Evolutionary conservation across 352 stramenopile genomes (phyloP), one percentile per base, ranked within the genome.

Genomic region (Phytophthora podocarpi): DNA sequence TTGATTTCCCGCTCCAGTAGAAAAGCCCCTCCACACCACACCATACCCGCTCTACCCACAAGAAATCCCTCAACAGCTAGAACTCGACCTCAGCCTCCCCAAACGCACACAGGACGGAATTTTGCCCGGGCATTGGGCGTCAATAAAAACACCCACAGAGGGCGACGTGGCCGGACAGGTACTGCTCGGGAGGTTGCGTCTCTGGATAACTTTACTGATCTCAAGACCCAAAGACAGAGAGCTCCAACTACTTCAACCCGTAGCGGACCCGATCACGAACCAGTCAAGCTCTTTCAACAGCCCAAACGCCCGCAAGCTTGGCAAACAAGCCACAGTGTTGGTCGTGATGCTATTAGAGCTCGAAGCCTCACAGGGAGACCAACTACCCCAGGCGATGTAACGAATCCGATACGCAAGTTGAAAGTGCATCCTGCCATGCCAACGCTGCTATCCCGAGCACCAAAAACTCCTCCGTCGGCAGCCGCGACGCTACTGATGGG

Each of bases 1-100:
- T 50, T 72, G 24, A 67, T 43, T 10, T 72, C 64, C 27, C 63
- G 56, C 23, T 64, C 57, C 11, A 9, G 41, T 11, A 60, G 21
- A 16, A 64, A 43, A 20, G 10, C 15, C 3, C 7, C 47, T 39
- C 18, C 30, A 31, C 48, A 27, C 1, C 55, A 42, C n/a, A 12
- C 28, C 4, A 43, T 35, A 28, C 27, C 39, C 11, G 47, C 34
- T 20, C 13, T 67, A 42, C 16, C 42, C 24, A 47, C 23, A 28
- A 58, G 42, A 37, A 56, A 40, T n/a, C 7, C 39, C 3, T 13
- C 30, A 8, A 51, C 48, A 40, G 13, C 7, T 1, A 64, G 40
- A 49, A 40, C 46, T 40, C 43, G 45, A 49, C 45, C 64, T 27
- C 57, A 28, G 2, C 42, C 40, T 26, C 58, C 51, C 1, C 51